These are phyloP conservation scores for Leishmania guyanensis DNA, from an alignment of 208 protist genomes.

Conservation along the genomic window DNA sequence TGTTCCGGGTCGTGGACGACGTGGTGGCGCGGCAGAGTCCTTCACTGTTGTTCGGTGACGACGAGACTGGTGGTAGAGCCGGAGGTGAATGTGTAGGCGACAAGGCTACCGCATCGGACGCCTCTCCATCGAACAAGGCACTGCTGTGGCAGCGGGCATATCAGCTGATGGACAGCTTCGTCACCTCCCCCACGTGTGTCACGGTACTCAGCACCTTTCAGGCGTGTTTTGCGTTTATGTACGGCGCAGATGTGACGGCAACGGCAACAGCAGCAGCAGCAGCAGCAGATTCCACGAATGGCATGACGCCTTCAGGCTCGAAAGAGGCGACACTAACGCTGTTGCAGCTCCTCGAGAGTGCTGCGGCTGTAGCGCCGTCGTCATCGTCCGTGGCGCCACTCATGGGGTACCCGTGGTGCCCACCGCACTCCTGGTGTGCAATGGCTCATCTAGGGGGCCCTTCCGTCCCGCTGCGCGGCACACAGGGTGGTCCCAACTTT, in stretches of 20 bases:
- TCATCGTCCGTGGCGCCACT: neutral
- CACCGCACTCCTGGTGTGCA: conserved; percentile 50
- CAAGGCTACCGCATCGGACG: neutral
- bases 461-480: neutral
- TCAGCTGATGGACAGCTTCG: conserved; percentile 20
- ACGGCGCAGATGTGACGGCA: conserved; percentile 27
- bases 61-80: neutral
- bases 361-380: neutral
- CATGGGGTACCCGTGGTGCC: conserved; percentile 27
- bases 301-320: neutral
- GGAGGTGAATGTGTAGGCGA: neutral
- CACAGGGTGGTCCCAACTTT: neutral
- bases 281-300: neutral
- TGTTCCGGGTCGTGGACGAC: conserved; percentile 57
- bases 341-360: neutral
- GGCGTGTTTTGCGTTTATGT: conserved; percentile 64
- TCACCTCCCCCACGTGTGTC: conserved; percentile 35
- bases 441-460: conserved; percentile 10
- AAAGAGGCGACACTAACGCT: neutral
- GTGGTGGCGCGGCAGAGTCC: conserved; percentile 7
- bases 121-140: neutral
- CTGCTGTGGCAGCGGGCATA: conserved; percentile 19
- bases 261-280: neutral
- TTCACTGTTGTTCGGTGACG: neutral
- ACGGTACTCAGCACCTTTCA: conserved; percentile 49